Evolutionary conservation across 495 filamentous ascomycete genomes (phyloP), one percentile per base, ranked within the genome.

Genomic region (Aspergillus conjunctus): DNA sequence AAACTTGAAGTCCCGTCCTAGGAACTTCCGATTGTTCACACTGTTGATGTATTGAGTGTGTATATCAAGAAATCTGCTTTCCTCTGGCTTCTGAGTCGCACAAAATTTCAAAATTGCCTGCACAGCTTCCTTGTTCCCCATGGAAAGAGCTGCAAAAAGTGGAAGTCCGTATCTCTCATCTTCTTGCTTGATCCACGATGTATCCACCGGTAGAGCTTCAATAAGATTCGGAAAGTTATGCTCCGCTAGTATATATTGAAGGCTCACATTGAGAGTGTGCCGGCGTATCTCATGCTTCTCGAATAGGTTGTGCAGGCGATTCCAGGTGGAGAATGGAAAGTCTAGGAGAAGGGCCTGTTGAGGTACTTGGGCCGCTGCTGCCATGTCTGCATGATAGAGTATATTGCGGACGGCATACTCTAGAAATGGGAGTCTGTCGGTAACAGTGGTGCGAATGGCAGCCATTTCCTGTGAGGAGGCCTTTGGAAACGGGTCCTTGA

Each of bases 191-290:
- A 45, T 7, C 41, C 41, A 45, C 7, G 41, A 45, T 45, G 15
- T 9, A 17, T 45, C 15, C 7, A 6, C 7, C 15, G 41, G 41
- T 5, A 8, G n/a, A 21, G 5, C n/a, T 17, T 21, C 22, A 26
- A 60, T 54, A 12, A 60, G 58, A 26, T 60, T 48, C 3, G 50
- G 6, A 7, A 54, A 22, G 17, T 54, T 22, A 20, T 21, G 17
- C 26, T 81, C 75, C 22, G 81, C 75, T 31, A 81, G 58, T 7
- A 85, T 74, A 43, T 83, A 83, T 17, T 76, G 62, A 1, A 80
- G 51, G 58, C 68, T 81, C 30, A 67, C 73, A 50, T 58, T 60
- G 3, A 46, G 21, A 5, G 62, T 75, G 61, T 80, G 71, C 44
- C 61, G 71, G 31, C 73, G 73, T 14, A 62, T 60, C 12, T 66